These are phyloP conservation scores for Aspergillus texensis DNA, from an alignment of 2,329 filamentous ascomycete species.

Conservation along the genomic window DNA sequence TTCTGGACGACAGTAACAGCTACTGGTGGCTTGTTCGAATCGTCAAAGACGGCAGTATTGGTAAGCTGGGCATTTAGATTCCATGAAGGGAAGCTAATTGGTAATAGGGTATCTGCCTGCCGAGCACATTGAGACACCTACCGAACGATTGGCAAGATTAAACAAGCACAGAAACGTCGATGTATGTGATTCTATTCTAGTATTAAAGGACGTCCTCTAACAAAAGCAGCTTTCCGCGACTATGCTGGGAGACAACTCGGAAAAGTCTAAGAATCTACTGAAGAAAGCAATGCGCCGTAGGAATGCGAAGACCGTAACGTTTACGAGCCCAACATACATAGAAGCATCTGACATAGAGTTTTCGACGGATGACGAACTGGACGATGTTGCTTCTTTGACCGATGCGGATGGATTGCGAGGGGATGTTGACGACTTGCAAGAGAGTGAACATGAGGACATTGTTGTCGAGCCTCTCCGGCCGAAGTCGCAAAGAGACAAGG, in stretches of 20 bases:
- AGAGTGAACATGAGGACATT: constrained; percentile 41
- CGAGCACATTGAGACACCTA: constrained; percentile 97
- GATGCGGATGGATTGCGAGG: constrained; percentile 51
- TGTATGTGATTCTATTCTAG: constrained; percentile 57
- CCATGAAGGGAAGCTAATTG: constrained; percentile 29
- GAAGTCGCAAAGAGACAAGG: constrained; percentile 43
- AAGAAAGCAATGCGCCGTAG: constrained; percentile 81
- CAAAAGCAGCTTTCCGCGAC: constrained; percentile 63
- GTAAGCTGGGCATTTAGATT: constrained; percentile 44
- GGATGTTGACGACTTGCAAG: constrained; percentile 35
- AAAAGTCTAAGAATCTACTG: constrained; percentile 80
- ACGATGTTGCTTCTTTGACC: constrained; percentile 49
- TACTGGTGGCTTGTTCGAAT: constrained; percentile 99
- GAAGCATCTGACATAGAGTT: constrained; percentile 88
- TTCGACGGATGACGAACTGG: constrained; percentile 74
- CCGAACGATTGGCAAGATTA: constrained; percentile 85
- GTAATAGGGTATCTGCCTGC: constrained; percentile 84
- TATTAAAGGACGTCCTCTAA: constrained; percentile 18
- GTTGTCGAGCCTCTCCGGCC: constrained; percentile 49
- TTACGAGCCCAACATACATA: constrained; percentile 81
- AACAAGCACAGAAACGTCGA: constrained; percentile 99
- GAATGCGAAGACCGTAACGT: constrained; percentile 84
- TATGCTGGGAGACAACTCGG: constrained; percentile 72
- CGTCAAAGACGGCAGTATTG: constrained; percentile 96
- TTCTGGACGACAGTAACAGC: constrained; percentile 97